Conservation (phyloP, 768 basidiomycete genomes). For the Kockovaella imperatae region DNA sequence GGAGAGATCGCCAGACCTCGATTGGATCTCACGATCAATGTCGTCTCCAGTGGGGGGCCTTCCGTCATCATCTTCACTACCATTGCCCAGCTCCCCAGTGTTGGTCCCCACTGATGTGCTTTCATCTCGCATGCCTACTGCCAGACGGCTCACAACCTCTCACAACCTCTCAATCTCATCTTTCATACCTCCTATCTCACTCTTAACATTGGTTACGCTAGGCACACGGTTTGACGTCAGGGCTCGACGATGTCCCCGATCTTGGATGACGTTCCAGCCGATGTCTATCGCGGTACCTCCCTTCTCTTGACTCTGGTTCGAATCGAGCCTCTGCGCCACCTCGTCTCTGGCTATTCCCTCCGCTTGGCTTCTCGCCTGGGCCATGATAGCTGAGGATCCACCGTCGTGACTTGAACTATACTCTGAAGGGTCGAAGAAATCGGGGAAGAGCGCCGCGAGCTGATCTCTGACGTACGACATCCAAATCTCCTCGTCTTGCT, state of each 20-base stretch:
- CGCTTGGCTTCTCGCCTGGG: neutral
- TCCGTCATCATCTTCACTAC: too few relatives aligned
- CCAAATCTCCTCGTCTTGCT: constrained; percentile 4
- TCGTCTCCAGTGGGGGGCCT: too few relatives aligned
- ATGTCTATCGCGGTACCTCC: neutral
- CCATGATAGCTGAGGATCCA: too few relatives aligned
- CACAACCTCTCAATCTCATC: constrained; percentile 32
- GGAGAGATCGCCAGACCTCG: too few relatives aligned
- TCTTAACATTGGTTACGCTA: constrained; percentile 12
- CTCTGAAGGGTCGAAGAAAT: constrained; percentile 1
- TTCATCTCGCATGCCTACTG: constrained; percentile 9
- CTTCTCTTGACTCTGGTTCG: neutral
- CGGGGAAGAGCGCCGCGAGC: constrained; percentile 2
- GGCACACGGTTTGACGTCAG: too few relatives aligned
- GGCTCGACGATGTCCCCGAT: neutral
- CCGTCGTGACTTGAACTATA: too few relatives aligned
- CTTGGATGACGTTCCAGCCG: neutral
- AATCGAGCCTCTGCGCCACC: neutral
- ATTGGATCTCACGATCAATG: too few relatives aligned
- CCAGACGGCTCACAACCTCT: constrained; percentile 25
- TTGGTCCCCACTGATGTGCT: too few relatives aligned
- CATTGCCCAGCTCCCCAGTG: neutral
- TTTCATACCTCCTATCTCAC: constrained; percentile 21
- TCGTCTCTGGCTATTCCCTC: neutral
- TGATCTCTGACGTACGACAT: constrained; percentile 4